These are phyloP conservation scores for Aspergillus sp. DNA, from an alignment of 2,329 filamentous ascomycete species.

Conservation along the genomic window DNA sequence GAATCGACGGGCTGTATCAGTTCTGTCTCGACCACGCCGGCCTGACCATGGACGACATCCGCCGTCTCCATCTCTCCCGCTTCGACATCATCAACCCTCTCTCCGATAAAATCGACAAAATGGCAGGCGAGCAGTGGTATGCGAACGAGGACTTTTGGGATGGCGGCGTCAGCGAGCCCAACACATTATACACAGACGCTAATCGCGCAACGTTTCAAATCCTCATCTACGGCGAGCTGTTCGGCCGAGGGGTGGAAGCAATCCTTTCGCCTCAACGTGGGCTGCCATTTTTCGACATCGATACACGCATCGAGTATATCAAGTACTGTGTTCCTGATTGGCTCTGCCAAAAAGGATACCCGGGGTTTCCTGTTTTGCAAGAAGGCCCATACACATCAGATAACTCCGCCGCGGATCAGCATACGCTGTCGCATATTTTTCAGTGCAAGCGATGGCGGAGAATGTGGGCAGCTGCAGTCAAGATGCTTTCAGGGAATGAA, in stretches of 20 bases:
- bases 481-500: background rate
- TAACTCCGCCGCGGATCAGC: slow-evolving; percentile 2
- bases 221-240: slow-evolving; percentile 28
- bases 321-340: slow-evolving; percentile 26
- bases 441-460: slow-evolving; percentile 18
- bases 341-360: slow-evolving; percentile 2
- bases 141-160: slow-evolving; percentile 21
- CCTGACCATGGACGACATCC: slow-evolving; percentile 28
- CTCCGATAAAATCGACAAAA: slow-evolving; percentile 27
- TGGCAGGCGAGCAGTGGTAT: slow-evolving; percentile 27
- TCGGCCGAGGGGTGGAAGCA: slow-evolving; percentile 17
- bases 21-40: slow-evolving; percentile 22
- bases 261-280: slow-evolving; percentile 11
- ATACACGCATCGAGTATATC: slow-evolving; percentile 23
- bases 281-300: slow-evolving; percentile 7
- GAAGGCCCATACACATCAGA: background rate
- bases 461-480: slow-evolving; percentile 18
- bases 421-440: slow-evolving; percentile 15
- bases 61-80: slow-evolving; percentile 19
- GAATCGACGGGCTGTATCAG: slow-evolving; percentile 26
- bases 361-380: background rate
- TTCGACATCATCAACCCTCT: slow-evolving; percentile 28
- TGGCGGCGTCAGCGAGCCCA: slow-evolving; percentile 25
- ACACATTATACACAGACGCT: slow-evolving; percentile 19
- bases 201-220: slow-evolving; percentile 23